Evolutionary conservation across 495 filamentous ascomycete species (phyloP).

Genomic region (Echria macrotheca): DNA sequence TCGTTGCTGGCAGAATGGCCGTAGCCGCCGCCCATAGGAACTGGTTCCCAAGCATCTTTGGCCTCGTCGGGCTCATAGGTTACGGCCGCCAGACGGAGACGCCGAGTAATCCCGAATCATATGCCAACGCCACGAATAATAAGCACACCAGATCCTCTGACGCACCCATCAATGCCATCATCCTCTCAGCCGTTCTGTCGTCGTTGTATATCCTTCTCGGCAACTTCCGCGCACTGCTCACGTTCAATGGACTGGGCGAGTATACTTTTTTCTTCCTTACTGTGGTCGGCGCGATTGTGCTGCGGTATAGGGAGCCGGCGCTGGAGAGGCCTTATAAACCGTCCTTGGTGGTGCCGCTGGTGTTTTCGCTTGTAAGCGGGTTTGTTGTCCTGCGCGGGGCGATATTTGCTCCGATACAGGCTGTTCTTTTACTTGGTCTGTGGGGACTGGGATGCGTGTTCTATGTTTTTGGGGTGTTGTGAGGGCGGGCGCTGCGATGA

Average conservation of each 20-base stretch:
- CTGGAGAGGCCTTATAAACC: constrained; percentile 46
- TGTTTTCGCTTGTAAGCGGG: constrained; percentile 48
- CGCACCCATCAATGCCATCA: constrained; percentile 47
- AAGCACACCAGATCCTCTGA: constrained; percentile 24
- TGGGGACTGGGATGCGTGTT: constrained; percentile 41
- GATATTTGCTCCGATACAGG: constrained; percentile 47
- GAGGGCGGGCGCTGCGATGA: too few relatives aligned
- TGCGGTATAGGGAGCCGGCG: constrained; percentile 45
- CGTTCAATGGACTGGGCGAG: constrained; percentile 52
- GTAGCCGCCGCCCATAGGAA: constrained; percentile 49
- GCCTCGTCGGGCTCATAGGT: constrained; percentile 36
- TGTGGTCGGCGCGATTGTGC: constrained; percentile 45
- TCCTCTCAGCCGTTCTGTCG: constrained; percentile 43
- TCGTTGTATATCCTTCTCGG: constrained; percentile 51
- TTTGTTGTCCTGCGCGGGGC: constrained; percentile 51
- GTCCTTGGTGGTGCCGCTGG: constrained; percentile 36
- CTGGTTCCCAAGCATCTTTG: constrained; percentile 45
- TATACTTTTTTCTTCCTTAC: constrained; percentile 56
- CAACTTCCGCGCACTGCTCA: constrained; percentile 51
- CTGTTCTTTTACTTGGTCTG: constrained; percentile 38
- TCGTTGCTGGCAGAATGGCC: constrained; percentile 52
- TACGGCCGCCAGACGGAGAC: neutral
- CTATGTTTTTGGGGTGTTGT: too few relatives aligned
- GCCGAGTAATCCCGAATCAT: too few relatives aligned
- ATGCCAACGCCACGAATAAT: neutral